Evolutionary conservation across 768 basidiomycete genomes (phyloP), one percentile per base, ranked within the genome.

Genomic region (Paxillus ammoniavirescens): DNA sequence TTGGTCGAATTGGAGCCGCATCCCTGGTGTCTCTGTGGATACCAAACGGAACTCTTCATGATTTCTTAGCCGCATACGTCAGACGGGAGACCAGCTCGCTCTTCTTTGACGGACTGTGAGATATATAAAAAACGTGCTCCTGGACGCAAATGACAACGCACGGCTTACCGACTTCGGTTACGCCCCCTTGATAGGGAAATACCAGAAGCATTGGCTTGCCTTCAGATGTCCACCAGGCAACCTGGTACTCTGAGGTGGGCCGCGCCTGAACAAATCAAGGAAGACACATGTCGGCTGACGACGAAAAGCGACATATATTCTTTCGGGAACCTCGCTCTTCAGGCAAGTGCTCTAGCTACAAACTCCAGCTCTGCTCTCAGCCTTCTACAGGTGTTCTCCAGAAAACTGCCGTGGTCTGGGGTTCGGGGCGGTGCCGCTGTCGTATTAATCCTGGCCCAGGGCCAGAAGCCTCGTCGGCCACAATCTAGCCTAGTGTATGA

Each of bases 91-190:
- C 2, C 13, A 13, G 23, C 8, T 7, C 9, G 26, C 26, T 14
- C 33, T 4, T 28, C 2, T 12, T 30, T 37, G 6, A 8, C 43
- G 49, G n/a, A 53, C 4, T 26, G 13, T 4, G 8, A 8, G 18
- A 44, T 17, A 66, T n/a, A n/a, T n/a, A 62, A 64, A 53, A 2
- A 62, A 66, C 1, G 47, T 65, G 1, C 48, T 65, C 13, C 13
- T 65, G 2, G 55, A 58, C 1, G 42, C 26, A n/a, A 38, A 58
- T 6, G 57, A 70, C 21, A 70, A 67, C 18, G 77, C 72, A 0
- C 68, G 71, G 9, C 56, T 80, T 6, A 69, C 72, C 31, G 78
- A 80, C 50, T 80, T 80, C 42, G 78, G 78, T 1, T 52, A 61
- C 40, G 67, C 70, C 26, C 5, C 26, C 26, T 6, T 26, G 26